Conservation (phyloP, 2,329 filamentous ascomycete species). For the Fusarium denticulatum region DNA sequence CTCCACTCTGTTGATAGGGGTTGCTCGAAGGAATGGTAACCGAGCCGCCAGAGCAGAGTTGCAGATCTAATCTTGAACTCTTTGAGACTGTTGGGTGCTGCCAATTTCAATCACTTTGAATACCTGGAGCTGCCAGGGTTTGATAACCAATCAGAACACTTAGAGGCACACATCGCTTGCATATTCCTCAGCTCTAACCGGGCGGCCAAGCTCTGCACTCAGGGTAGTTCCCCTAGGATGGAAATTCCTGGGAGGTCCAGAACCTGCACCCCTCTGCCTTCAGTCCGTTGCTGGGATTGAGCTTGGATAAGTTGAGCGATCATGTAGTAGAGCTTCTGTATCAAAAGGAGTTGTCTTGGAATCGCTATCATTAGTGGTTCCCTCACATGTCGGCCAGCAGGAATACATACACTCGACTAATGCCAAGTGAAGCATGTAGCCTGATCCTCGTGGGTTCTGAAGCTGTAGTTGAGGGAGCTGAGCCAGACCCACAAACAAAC, state of each 20-base stretch:
- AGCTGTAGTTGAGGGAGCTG: conserved; percentile 12
- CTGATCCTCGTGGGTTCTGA: not conserved
- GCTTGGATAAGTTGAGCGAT: not conserved
- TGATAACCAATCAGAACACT: conserved; percentile 14
- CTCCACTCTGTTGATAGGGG: conserved; percentile 11
- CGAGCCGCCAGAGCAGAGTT: conserved; percentile 24
- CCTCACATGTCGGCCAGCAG: not conserved
- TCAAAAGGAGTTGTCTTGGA: not conserved
- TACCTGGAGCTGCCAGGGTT: conserved; percentile 1
- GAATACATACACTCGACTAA: not conserved
- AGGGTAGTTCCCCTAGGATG: not conserved
- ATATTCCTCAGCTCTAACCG: not conserved
- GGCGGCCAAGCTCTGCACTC: not conserved
- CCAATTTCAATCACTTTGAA: not conserved
- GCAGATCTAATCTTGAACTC: conserved; percentile 33
- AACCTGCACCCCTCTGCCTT: not conserved
- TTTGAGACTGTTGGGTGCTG: conserved; percentile 10
- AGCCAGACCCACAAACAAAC: conserved; percentile 9
- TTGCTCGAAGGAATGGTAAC: conserved; percentile 37
- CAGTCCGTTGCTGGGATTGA: not conserved
- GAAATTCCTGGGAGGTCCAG: not conserved
- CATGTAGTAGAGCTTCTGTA: not conserved
- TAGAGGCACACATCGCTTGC: not conserved
- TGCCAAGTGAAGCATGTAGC: conserved; percentile 1
- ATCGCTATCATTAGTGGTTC: not conserved